phyloP scores from a whole-genome alignment of 768 basidiomycete genomes.

The Rhizopogon salebrosus region DNA sequence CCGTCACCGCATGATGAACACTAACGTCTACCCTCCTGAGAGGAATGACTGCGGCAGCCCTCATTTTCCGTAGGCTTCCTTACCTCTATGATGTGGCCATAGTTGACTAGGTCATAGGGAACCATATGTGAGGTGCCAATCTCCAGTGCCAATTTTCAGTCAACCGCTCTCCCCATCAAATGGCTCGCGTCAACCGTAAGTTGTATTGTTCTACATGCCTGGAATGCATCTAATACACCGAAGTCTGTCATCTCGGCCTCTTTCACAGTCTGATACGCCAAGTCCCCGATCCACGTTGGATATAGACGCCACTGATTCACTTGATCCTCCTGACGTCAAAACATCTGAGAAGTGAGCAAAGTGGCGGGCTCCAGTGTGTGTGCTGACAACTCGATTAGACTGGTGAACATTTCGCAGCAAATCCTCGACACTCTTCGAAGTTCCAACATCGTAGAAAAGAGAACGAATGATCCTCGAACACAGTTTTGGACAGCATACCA shows the following conservation, averaged over 20 bases:
- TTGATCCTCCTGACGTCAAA: not conserved
- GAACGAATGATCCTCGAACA: not conserved
- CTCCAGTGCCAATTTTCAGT: not conserved
- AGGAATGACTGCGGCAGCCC: not conserved
- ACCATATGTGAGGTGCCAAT: not conserved
- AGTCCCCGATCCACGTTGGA: not conserved
- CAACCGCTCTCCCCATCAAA: no score
- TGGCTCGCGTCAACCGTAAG: not conserved
- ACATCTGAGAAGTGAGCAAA: not conserved
- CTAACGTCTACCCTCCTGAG: not conserved
- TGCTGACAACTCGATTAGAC: not conserved
- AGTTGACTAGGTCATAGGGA: not conserved
- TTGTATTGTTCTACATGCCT: not conserved
- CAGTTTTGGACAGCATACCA: conserved; percentile 1
- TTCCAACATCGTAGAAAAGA: not conserved
- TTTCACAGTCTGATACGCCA: not conserved
- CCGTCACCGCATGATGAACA: not conserved
- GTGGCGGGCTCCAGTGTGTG: not conserved
- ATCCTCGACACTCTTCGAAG: conserved; percentile 1
- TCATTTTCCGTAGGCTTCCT: not conserved
- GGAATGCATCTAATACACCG: not conserved
- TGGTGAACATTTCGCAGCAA: not conserved
- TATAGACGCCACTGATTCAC: not conserved
- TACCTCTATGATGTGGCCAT: not conserved
- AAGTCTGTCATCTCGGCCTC: not conserved